Evolutionary conservation across 2,329 filamentous ascomycete genomes (phyloP).

Genomic region (Alternaria sp.): DNA sequence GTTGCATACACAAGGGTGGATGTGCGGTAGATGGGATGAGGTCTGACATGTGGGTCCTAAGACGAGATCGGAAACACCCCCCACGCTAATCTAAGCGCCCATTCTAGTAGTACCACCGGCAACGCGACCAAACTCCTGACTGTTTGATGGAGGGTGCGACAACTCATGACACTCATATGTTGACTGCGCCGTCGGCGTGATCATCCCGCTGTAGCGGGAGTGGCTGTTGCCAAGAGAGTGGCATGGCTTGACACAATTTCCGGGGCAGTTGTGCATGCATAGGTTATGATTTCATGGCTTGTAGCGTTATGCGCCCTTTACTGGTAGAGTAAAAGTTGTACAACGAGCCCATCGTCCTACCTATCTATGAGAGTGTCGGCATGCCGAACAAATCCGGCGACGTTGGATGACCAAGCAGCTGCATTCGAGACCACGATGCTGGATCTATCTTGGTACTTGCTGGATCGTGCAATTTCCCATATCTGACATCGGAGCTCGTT

Average conservation of each 20-base stretch:
- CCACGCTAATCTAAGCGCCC: background rate
- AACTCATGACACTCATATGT: background rate
- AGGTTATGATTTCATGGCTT: background rate
- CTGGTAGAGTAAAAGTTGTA: background rate
- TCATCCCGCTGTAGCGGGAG: background rate
- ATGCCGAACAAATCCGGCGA: background rate
- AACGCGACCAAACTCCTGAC: background rate
- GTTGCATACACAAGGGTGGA: background rate
- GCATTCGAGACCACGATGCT: background rate
- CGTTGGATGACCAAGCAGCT: background rate
- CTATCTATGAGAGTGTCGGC: background rate
- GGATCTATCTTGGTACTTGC: background rate
- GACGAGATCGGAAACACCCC: background rate
- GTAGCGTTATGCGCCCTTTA: background rate
- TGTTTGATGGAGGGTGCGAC: background rate
- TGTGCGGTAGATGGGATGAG: background rate
- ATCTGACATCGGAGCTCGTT: background rate
- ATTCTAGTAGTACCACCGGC: background rate
- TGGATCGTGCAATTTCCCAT: background rate
- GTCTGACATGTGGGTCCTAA: background rate
- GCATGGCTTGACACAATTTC: background rate
- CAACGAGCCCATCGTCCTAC: background rate
- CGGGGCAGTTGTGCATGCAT: background rate
- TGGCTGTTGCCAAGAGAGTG: background rate
- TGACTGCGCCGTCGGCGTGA: background rate